phyloP scores from a whole-genome alignment of 2,329 filamentous ascomycete genomes.

The Dothidotthia symphoricarpi region DNA sequence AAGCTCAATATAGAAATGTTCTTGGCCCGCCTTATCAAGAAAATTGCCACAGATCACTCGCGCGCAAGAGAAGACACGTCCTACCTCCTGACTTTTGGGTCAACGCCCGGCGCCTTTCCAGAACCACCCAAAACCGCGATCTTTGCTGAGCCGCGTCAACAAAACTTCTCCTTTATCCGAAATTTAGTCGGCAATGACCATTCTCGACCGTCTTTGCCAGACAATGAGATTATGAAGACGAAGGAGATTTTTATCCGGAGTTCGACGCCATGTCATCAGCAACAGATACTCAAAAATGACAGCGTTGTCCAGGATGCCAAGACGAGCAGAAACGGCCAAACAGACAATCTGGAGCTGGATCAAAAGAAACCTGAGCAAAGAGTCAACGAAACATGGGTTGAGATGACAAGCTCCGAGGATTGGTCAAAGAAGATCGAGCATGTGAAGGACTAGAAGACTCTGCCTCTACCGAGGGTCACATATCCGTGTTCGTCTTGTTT shows the following conservation, averaged over 20 bases:
- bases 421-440: too few relatives aligned
- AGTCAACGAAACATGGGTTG: too few relatives aligned
- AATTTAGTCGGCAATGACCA: constrained; percentile 8
- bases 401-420: too few relatives aligned
- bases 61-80: constrained; percentile 1
- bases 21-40: constrained; percentile 44
- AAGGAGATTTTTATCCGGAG: constrained; percentile 12
- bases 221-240: constrained; percentile 5
- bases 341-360: too few relatives aligned
- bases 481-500: too few relatives aligned
- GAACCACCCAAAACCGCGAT: neutral
- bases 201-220: neutral
- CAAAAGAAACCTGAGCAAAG: too few relatives aligned
- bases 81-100: neutral
- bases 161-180: constrained; percentile 9
- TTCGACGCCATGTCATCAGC: neutral
- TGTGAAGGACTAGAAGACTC: too few relatives aligned
- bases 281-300: too few relatives aligned
- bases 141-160: constrained; percentile 5
- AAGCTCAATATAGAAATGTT: constrained; percentile 45
- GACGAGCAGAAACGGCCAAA: too few relatives aligned
- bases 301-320: too few relatives aligned
- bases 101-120: constrained; percentile 1
- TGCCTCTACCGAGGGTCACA: too few relatives aligned
- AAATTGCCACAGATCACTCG: constrained; percentile 15